phyloP scores from a whole-genome alignment of 768 basidiomycete genomes.

The Rhizopogon roseolus region DNA sequence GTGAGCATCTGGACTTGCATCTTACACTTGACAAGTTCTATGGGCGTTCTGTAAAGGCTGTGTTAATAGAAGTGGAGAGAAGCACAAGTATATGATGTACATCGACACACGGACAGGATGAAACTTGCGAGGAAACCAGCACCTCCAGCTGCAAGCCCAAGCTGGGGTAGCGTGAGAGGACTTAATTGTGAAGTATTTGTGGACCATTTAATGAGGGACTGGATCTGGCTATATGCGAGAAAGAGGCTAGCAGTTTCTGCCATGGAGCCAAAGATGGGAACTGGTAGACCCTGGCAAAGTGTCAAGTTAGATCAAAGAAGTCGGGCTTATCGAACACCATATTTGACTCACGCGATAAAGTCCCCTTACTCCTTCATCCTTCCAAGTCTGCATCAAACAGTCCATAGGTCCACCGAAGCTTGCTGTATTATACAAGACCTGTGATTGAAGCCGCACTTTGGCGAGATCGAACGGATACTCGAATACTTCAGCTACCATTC shows the following conservation, averaged over 20 bases:
- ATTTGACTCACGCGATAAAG: constrained; percentile 42
- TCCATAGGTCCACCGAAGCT: constrained; percentile 57
- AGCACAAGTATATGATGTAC: neutral
- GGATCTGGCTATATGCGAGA: constrained; percentile 70
- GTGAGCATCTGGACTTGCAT: constrained; percentile 89
- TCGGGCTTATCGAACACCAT: neutral
- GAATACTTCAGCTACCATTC: constrained; percentile 82
- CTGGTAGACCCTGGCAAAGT: constrained; percentile 65
- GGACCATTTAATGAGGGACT: constrained; percentile 46
- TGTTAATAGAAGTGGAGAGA: neutral
- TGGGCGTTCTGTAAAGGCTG: constrained; percentile 62
- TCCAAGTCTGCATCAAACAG: constrained; percentile 56
- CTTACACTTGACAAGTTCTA: constrained; percentile 90
- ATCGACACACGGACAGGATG: constrained; percentile 54
- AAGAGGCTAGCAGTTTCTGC: constrained; percentile 84
- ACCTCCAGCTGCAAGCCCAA: constrained; percentile 71
- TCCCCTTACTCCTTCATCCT: constrained; percentile 51
- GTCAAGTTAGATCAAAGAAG: constrained; percentile 1
- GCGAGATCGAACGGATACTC: constrained; percentile 93
- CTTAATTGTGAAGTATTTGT: constrained; percentile 17
- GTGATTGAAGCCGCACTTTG: constrained; percentile 87
- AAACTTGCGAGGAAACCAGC: constrained; percentile 81
- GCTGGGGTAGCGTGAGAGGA: constrained; percentile 54
- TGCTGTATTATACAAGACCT: constrained; percentile 65
- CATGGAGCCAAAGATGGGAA: constrained; percentile 84